Evolutionary conservation across 2,329 filamentous ascomycete genomes (phyloP).

Genomic region (Colletotrichum sp.): DNA sequence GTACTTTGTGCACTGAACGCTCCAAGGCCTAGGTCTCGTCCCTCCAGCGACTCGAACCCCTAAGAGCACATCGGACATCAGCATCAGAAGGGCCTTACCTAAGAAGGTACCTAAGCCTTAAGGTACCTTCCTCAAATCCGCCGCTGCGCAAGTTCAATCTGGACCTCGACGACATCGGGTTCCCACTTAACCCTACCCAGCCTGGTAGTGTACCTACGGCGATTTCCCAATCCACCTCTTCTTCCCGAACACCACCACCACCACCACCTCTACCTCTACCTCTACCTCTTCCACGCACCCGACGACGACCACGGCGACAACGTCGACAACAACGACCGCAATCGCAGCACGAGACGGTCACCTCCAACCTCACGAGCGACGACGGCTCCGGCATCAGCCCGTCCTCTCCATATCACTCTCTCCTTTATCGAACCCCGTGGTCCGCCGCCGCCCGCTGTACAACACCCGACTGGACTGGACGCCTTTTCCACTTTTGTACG

Average conservation of each 20-base stretch:
- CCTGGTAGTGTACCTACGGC: neutral
- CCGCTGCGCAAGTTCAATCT: slow-evolving; percentile 13
- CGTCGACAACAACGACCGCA: neutral
- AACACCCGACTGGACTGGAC: neutral
- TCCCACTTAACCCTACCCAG: neutral
- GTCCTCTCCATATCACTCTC: neutral
- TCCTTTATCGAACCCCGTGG: neutral
- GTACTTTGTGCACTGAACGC: neutral
- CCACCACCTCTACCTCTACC: neutral
- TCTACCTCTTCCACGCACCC: neutral
- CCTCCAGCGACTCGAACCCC: neutral
- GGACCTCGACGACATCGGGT: slow-evolving; percentile 5
- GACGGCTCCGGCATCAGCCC: neutral
- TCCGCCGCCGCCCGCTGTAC: neutral
- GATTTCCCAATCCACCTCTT: neutral
- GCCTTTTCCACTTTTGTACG: slow-evolving; percentile 19
- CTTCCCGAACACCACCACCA: neutral
- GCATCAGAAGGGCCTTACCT: neutral
- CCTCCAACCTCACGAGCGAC: neutral
- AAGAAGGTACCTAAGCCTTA: neutral
- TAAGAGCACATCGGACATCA: neutral
- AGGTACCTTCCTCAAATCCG: neutral
- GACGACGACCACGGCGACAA: neutral
- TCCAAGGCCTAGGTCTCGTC: neutral
- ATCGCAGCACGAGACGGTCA: neutral